These are phyloP conservation scores for Petasospora fabianii DNA, from an alignment of 1,139 yeast genomes.

Conservation along the genomic window DNA sequence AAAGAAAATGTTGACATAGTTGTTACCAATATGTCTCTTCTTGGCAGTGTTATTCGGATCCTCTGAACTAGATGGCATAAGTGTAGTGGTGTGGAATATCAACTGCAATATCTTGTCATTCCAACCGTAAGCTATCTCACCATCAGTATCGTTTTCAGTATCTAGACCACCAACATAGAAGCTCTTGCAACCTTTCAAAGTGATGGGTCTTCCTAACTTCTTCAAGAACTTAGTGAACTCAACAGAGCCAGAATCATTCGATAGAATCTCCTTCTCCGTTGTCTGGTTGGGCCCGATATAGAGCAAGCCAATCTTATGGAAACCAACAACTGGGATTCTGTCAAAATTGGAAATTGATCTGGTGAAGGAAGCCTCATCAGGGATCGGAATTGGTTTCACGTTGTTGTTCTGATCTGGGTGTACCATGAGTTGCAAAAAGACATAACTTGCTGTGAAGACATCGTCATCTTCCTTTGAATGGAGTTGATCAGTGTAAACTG, in stretches of 20 bases:
- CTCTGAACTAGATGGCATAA: conserved; percentile 61
- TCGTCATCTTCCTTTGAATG: conserved; percentile 19
- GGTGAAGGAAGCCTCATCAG: conserved; percentile 49
- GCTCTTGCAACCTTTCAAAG: conserved; percentile 49
- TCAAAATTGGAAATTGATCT: conserved; percentile 68
- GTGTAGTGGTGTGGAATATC: conserved; percentile 72
- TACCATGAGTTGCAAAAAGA: conserved; percentile 39
- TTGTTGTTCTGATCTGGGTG: conserved; percentile 20
- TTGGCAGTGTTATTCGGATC: conserved; percentile 45
- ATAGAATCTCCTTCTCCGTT: conserved; percentile 59
- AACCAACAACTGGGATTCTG: conserved; percentile 73
- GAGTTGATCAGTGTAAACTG: conserved; percentile 31
- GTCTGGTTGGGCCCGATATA: conserved; percentile 69
- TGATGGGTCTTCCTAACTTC: conserved; percentile 55
- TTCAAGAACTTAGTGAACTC: conserved; percentile 58
- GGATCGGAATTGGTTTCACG: conserved; percentile 38
- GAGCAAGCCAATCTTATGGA: conserved; percentile 74
- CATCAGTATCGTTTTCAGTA: conserved; percentile 64
- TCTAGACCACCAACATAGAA: conserved; percentile 81
- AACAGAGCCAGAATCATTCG: conserved; percentile 62
- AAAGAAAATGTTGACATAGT: conserved; percentile 74
- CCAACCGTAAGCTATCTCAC: conserved; percentile 74
- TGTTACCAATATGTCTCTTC: conserved; percentile 84
- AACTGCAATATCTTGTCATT: conserved; percentile 67
- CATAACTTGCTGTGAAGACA: conserved; percentile 39